Conservation (phyloP, 768 basidiomycete genomes). For the Lentinula sp. region DNA sequence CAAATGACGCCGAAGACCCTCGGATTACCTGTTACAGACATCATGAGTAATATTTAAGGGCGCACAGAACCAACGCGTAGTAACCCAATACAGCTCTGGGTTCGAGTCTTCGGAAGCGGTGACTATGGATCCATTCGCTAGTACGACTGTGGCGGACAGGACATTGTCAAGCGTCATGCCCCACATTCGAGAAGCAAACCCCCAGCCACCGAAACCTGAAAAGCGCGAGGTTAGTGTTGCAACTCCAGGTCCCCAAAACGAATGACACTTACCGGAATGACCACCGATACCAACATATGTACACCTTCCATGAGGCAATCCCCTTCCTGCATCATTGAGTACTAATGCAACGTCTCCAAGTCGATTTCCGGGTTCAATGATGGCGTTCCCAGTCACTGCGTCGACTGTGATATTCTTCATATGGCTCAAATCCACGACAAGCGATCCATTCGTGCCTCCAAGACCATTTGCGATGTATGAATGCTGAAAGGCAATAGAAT, state of each 20-base stretch:
- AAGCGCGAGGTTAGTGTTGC: neutral
- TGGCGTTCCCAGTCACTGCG: conserved; percentile 21
- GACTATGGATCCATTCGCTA: conserved; percentile 20
- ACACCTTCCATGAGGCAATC: conserved; percentile 38
- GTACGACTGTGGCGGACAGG: conserved; percentile 17
- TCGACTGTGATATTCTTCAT: conserved; percentile 29
- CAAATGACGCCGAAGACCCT: conserved; percentile 11
- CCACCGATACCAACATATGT: conserved; percentile 42
- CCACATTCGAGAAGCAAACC: conserved; percentile 22
- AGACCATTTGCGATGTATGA: conserved; percentile 40
- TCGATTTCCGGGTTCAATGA: conserved; percentile 30
- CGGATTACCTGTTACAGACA: conserved; percentile 2
- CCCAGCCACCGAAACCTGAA: conserved; percentile 20
- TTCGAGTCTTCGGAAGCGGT: conserved; percentile 13
- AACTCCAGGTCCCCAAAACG: neutral
- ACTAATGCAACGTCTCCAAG: conserved; percentile 31
- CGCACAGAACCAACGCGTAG: neutral
- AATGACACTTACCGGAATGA: conserved; percentile 25
- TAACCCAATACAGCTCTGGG: conserved; percentile 23
- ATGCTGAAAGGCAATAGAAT: conserved; percentile 17
- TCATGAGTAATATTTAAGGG: no score
- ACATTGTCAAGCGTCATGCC: conserved; percentile 22
- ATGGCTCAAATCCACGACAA: conserved; percentile 35
- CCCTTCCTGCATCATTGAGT: conserved; percentile 26
- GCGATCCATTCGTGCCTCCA: conserved; percentile 31